Base-by-base conservation (phyloP, 768 basidiomycete species). In the Mycena belliarum region DNA sequence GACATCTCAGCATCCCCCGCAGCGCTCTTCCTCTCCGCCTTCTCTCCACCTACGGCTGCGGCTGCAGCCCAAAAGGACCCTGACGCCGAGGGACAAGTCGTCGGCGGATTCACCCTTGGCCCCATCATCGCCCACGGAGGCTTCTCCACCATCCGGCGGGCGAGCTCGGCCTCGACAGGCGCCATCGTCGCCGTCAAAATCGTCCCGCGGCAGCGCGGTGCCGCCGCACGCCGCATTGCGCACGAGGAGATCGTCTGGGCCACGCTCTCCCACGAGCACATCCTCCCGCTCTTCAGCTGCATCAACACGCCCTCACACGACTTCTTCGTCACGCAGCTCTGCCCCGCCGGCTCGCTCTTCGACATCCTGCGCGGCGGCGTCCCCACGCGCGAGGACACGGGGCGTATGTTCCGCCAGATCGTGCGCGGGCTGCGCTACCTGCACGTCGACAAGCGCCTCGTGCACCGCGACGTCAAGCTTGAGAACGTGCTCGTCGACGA, bases 401-500 rank as follows among this genome's bases (percentile, higher is more conserved):
- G 90, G 49, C 88, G 85, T 79, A 86, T 93, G 82, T 93, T 95
- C 69, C 80, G 87, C 52, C 92, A 95, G 77, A 82, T 95, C 63
- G 90, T 92, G 49, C 77, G 88, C 52, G 93, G 91, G 20, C 72
- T 95, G 68, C 81, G 85, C 50, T 95, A 95, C 74, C 72, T 96
- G 68, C 93, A 96, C 70, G 83, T 88, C 57, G 82, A 83, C 40
- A 88, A 85, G 25, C 73, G 80, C 9, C 83, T 89, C 64, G 89
- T 95, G 52, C 96, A 99, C 75, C 84, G 94, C 65, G 97, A 99
- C 74, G 77, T 99, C 71, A 99, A 99, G 76, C 83, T 97, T 57
- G 97, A 98, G 75, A 99, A 99, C 75, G 86, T 98, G 47, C 83
- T 98, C 41, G 87, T 95, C 51, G 93, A 95, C 70, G 89, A 92